Evolutionary conservation across 2,329 filamentous ascomycete genomes (phyloP), one percentile per base, ranked within the genome.

Genomic region (Fusarium brachygibbosum): DNA sequence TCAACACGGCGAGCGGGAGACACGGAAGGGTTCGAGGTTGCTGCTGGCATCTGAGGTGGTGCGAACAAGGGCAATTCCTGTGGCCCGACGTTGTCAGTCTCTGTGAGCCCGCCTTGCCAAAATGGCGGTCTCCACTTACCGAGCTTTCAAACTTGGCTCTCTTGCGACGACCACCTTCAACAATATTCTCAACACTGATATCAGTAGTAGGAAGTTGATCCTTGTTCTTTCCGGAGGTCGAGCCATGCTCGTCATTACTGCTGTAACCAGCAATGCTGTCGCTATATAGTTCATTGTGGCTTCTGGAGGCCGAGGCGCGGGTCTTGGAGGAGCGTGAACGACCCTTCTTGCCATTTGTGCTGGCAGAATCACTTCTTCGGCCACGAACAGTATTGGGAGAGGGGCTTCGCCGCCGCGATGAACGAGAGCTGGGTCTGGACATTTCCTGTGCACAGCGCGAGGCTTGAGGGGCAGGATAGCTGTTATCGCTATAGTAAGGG

Each of bases 171-270:
- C 95, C 94, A 77, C 97, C 96, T 81, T 98, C 95, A 66, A 99
- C 92, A 80, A 99, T 98, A 79, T 99, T 99, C 74, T 98, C 94
- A 73, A 98, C 89, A 79, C 95, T 98, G 77, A 99, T 99, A 74
- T 99, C 96, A 17, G 96, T 97, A 78, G 93, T 98, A 49, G 93
- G 94, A 75, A 97, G 88, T 70, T 93, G 91, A 75, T 98, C 94
- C 79, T 93, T 94, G 74, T 87, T 88, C 79, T 92, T 92, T 75
- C 92, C 90, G 53, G 79, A 82, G 71, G 91, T 86, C 57, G 93
- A 94, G 71, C 89, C 91, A 66, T 92, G 88, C 29, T 90, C 91
- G 71, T 97, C 94, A 73, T 92, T 94, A 79, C 94, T 97, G 81
- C 93, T 97, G 79, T 96, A 96, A 66, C 90, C 91, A 74, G 90